Conservation (phyloP, 306 rosid genomes). For the Betula pendula region DNA sequence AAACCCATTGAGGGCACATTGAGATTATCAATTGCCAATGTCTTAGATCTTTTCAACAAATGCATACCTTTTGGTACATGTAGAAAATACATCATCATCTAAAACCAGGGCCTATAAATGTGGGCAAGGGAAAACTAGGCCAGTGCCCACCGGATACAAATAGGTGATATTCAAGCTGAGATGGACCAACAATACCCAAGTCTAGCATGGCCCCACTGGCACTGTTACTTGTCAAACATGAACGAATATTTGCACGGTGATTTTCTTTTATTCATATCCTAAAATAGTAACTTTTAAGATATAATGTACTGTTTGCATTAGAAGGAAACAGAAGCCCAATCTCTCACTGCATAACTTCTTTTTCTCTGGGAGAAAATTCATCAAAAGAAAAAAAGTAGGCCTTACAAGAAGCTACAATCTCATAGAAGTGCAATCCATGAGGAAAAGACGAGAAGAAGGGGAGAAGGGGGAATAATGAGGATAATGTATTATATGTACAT, state of each 20-base stretch:
- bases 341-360: background rate
- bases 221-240: background rate
- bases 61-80: background rate
- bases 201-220: background rate
- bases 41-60: background rate
- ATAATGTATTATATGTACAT: background rate
- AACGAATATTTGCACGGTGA: background rate
- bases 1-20: background rate
- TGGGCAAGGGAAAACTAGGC: background rate
- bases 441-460: background rate
- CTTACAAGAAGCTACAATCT: background rate
- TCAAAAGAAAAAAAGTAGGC: background rate
- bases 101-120: background rate
- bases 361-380: background rate
- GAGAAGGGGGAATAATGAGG: background rate
- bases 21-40: background rate
- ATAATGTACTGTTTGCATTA: background rate
- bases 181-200: background rate
- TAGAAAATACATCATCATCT: background rate
- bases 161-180: background rate
- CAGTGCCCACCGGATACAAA: background rate
- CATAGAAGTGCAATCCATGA: background rate
- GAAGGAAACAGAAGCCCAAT: background rate
- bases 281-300: background rate
- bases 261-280: background rate